Evolutionary conservation across 2,329 filamentous ascomycete species (phyloP), one percentile per base, ranked within the genome.

Genomic region (Fusarium acutatum): DNA sequence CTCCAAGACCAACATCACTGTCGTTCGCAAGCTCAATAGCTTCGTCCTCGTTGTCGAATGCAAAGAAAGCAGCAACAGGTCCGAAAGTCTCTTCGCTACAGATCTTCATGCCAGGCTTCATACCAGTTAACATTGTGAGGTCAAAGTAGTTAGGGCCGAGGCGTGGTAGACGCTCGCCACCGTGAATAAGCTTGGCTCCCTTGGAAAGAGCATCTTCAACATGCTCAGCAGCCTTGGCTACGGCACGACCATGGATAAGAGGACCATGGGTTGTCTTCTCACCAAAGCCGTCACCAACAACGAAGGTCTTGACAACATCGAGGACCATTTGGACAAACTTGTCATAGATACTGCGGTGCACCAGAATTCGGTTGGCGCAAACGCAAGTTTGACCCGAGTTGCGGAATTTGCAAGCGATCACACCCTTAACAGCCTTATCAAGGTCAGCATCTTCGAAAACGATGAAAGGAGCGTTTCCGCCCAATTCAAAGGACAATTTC

Each of bases 381-480:
- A 93, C 91, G 77, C 92, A 94, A 0, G 92, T 93, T 83, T 94
- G 92, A 37, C 92, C 92, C 4, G 90, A 92, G 74, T 88, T 90
- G 60, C 92, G 88, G 86, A 93, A 94, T 79, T 94, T 94, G 74
- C 87, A 91, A 37, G 89, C 82, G 50, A 94, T 87, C 35, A 91
- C 89, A 22, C 91, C 92, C 4, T 86, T 83, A 9, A 94, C 90
- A 2, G 92, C 92, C 17, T 84, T 84, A 56, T 93, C 91, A n/a
- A 94, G 83, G 77, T 94, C 90, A 22, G 92, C 89, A 75, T 94
- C 92, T 73, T 94, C 91, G 75, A 94, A 94, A 41, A 94, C 91
- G 67, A 94, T 93, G 80, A 94, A 93, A 3, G 92, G 92, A 0
- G 92, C 90, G 78, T 94, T 94, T 28, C 92, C 92, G 37, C 92